phyloP scores from a whole-genome alignment of 768 basidiomycete species.

The Dioszegia hungarica region DNA sequence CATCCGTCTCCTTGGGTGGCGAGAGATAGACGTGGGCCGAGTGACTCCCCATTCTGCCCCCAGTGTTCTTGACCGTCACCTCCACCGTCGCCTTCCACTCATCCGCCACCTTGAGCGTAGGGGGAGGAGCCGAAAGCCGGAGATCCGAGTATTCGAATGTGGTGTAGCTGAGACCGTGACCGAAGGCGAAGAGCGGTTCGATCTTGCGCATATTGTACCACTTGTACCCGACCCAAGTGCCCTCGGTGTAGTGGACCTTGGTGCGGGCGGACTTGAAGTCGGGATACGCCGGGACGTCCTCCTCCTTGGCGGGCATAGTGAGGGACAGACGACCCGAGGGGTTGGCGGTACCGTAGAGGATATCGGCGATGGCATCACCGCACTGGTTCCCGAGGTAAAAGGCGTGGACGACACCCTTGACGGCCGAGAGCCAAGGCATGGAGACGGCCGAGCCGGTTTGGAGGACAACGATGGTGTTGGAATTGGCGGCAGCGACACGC shows the following conservation, averaged over 20 bases:
- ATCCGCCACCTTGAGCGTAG: constrained; percentile 10
- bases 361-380: constrained; percentile 33
- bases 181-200: constrained; percentile 64
- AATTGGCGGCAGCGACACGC: constrained; percentile 17
- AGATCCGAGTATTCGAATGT: constrained; percentile 59
- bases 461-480: constrained; percentile 17
- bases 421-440: constrained; percentile 65
- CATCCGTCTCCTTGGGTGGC: constrained; percentile 7
- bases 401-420: constrained; percentile 58
- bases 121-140: constrained; percentile 39
- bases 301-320: constrained; percentile 56
- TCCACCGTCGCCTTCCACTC: constrained; percentile 18
- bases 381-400: constrained; percentile 35
- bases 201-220: constrained; percentile 49
- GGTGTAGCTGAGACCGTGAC: constrained; percentile 72
- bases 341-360: constrained; percentile 37
- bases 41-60: constrained; percentile 56
- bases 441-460: constrained; percentile 51
- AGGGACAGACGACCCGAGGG: constrained; percentile 34
- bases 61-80: constrained; percentile 55
- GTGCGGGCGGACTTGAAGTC: constrained; percentile 51
- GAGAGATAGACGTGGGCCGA: constrained; percentile 63
- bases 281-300: constrained; percentile 61
- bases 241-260: constrained; percentile 18
- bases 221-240: constrained; percentile 49